Percentiles rank a stretch among this genome's conserved stretches.
Evolutionary conservation across 169 alveolate genomes (phyloP).

Genomic region (Plasmodium gaboni): DNA sequence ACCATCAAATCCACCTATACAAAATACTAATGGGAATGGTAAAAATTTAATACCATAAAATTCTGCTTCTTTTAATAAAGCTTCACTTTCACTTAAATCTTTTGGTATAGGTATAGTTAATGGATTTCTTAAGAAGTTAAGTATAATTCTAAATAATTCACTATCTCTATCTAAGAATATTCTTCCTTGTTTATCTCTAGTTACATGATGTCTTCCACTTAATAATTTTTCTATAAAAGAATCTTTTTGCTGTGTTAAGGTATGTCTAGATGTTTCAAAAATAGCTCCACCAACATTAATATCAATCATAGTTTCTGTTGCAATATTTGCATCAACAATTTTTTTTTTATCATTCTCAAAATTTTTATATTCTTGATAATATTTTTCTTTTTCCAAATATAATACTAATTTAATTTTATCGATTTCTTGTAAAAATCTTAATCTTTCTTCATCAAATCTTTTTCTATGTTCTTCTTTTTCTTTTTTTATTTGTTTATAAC

Average conservation of each 20-base stretch:
- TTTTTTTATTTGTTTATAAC: constrained; percentile 87
- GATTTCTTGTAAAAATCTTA: constrained; percentile 85
- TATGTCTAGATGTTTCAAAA: constrained; percentile 90
- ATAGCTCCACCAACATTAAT: constrained; percentile 91
- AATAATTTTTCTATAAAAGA: constrained; percentile 85
- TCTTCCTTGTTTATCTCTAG: constrained; percentile 89
- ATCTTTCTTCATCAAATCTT: constrained; percentile 87
- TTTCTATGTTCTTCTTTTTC: constrained; percentile 90
- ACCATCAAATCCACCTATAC: constrained; percentile 90
- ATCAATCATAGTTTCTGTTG: constrained; percentile 91
- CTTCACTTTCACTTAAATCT: constrained; percentile 87
- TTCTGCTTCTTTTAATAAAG: constrained; percentile 87
- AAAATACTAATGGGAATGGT: constrained; percentile 89
- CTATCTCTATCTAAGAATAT: constrained; percentile 91
- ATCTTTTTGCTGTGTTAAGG: constrained; percentile 86
- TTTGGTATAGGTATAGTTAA: constrained; percentile 85
- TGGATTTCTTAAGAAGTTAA: constrained; percentile 89
- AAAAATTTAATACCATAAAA: constrained; percentile 87
- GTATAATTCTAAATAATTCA: constrained; percentile 87
- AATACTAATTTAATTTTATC: constrained; percentile 84
- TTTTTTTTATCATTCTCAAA: constrained; percentile 86
- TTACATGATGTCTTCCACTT: constrained; percentile 88
- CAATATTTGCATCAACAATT: constrained; percentile 86
- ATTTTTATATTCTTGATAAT: constrained; percentile 81
- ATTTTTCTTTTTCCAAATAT: constrained; percentile 84